These are phyloP conservation scores for Penicillium corylophilum DNA, from an alignment of 2,329 filamentous ascomycete genomes.

Conservation along the genomic window DNA sequence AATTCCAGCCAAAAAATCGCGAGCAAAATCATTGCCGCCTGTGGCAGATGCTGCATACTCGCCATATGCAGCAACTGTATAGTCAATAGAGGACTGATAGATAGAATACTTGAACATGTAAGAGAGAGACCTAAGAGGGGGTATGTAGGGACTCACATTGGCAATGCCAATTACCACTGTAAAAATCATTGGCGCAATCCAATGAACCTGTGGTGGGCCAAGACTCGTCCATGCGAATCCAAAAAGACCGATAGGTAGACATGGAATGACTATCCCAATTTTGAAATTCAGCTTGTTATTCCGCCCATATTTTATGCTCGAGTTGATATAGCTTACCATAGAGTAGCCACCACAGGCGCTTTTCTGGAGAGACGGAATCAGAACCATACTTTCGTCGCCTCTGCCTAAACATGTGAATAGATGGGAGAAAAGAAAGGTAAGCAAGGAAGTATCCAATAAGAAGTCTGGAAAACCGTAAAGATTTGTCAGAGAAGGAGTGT, in stretches of 20 bases:
- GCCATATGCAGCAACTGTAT: constrained; percentile 64
- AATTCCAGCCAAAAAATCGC: constrained; percentile 61
- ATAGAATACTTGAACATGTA: constrained; percentile 18
- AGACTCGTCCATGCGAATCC: constrained; percentile 59
- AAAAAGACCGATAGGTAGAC: constrained; percentile 51
- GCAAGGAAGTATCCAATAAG: not conserved
- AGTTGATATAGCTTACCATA: not conserved
- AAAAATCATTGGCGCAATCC: constrained; percentile 5
- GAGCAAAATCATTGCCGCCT: constrained; percentile 62
- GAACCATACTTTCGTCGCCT: not conserved
- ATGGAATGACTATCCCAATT: not conserved
- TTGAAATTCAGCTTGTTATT: not conserved
- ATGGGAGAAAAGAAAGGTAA: not conserved
- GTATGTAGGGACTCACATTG: not conserved
- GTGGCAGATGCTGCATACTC: constrained; percentile 62
- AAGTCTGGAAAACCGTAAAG: not conserved
- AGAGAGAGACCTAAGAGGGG: not conserved
- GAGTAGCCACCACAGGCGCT: not conserved
- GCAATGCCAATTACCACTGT: not conserved
- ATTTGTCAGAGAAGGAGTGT: not conserved
- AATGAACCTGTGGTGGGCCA: constrained; percentile 53
- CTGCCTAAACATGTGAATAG: not conserved
- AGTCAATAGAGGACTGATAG: constrained; percentile 50
- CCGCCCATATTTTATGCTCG: too few relatives aligned
- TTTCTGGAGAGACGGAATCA: not conserved